Conservation (phyloP, 305 asterid species). For the Fraxinus dipetala region DNA sequence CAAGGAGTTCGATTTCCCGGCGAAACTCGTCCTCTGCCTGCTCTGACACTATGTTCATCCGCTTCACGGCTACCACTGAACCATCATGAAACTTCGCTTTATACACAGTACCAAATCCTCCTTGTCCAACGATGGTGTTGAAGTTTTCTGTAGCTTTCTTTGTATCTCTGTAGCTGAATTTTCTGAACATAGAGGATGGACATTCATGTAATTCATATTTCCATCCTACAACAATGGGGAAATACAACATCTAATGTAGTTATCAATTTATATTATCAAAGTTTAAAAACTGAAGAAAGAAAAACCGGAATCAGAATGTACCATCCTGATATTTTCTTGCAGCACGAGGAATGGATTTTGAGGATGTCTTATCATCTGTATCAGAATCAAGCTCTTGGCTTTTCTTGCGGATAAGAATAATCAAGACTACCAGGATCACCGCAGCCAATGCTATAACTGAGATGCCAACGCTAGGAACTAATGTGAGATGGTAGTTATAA, state of each 20-base stretch:
- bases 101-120: slow-evolving; percentile 93
- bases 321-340: slow-evolving; percentile 72
- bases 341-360: slow-evolving; percentile 45
- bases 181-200: slow-evolving; percentile 64
- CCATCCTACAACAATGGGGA: slow-evolving; percentile 25
- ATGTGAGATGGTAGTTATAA: slow-evolving; percentile 53
- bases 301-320: slow-evolving; percentile 27
- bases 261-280: not conserved
- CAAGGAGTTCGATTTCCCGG: slow-evolving; percentile 86
- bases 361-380: slow-evolving; percentile 33
- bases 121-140: slow-evolving; percentile 71
- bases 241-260: not conserved
- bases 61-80: slow-evolving; percentile 69
- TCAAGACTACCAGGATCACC: slow-evolving; percentile 49
- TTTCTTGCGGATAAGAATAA: slow-evolving; percentile 64
- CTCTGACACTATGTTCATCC: slow-evolving; percentile 77
- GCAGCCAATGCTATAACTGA: slow-evolving; percentile 58
- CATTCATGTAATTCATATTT: slow-evolving; percentile 46
- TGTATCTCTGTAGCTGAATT: slow-evolving; percentile 81
- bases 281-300: not conserved
- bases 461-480: slow-evolving; percentile 62
- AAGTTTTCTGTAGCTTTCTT: slow-evolving; percentile 84
- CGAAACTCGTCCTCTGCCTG: slow-evolving; percentile 94
- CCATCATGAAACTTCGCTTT: slow-evolving; percentile 79
- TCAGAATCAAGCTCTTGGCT: slow-evolving; percentile 58